Evolutionary conservation across 2,329 filamentous ascomycete species (phyloP), one percentile per base, ranked within the genome.

Genomic region (Trichoderma endophyticum): DNA sequence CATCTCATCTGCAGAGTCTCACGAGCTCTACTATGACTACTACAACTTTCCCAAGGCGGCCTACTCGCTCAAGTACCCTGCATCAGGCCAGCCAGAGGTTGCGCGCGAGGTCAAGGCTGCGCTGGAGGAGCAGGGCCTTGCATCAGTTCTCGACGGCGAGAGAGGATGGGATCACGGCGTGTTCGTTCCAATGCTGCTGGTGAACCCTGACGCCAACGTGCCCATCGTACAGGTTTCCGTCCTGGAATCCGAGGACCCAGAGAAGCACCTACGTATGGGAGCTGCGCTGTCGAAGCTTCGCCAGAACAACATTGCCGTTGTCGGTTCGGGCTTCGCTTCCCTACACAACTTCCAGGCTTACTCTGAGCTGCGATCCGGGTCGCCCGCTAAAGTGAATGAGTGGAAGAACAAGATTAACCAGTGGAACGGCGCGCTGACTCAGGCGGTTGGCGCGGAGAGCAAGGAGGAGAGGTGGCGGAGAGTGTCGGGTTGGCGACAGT

Each of bases 121-220:
- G 3, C 75, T 90, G 51, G 79, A 81, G 18, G 79, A 78, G 2
- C 82, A 83, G n/a, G 88, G 88, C 0, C 77, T 89, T 0, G 74
- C 78, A 15, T 79, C 82, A 2, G 73, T 73, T 14, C 78, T 86
- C 14, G 81, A 86, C 73, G 74, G 69, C 15, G 66, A 78, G 71
- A 82, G 84, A 54, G 81, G 84, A 72, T 90, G 88, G 88, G 88
- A 90, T 76, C 88, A 90, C 76, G 88, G 88, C 80, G 87, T 90
- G 71, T 90, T 89, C 77, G 79, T 90, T 30, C 88, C 88, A 7
- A 81, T 90, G 79, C 82, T 84, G 60, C 85, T 90, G 57, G 84
- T 87, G 75, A 79, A 85, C 71, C 88, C 88, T 24, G 75, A 80
- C 56, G 88, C 87, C 74, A 79, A 83, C 71, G 77, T 88, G 3